Evolutionary conservation across 1,284 basidiomycete species (phyloP), one percentile per base, ranked within the genome.

Genomic region (Tilletia caries): DNA sequence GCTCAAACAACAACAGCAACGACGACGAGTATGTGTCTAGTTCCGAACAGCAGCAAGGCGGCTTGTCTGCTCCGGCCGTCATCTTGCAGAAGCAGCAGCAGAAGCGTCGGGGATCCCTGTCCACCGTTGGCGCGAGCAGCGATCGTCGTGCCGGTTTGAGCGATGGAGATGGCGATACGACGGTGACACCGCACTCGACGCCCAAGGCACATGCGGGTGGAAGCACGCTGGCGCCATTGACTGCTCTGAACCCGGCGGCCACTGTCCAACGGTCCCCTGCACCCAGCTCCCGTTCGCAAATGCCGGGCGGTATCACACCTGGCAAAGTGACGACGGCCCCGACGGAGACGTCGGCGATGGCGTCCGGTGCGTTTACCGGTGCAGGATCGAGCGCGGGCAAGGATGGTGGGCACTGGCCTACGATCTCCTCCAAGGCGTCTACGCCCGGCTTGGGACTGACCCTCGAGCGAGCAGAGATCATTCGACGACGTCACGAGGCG

Each of bases 401-500:
- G n/a, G n/a, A n/a, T n/a, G n/a, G n/a, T n/a, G n/a, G n/a, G n/a
- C n/a, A n/a, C n/a, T n/a, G 44, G 52, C 27, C 54, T 64, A 66
- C 43, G 52, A 50, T 23, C 15, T 65, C 58, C 25, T 20, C n/a
- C 20, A 32, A 27, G n/a, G 52, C 37, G 2, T 52, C 50, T 33
- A 67, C 62, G 29, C 58, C 72, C n/a, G 70, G 75, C 29, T 44
- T 73, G 12, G 75, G 69, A 25, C 70, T 77, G 37, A 71, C 70
- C 3, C 73, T 73, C 23, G 70, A 72, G 34, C 75, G 75, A 60
- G 78, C 77, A 6, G 76, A 76, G 20, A 77, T 79, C 67, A 72
- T 80, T 29, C 74, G 76, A 27, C 72, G 79, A 27, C 74, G 80
- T 46, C 76, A 80, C 73, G 79, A 82, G 64, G 71, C 75, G 46